A percentile compares a stretch with the other conserved stretches of the same genome.
Conservation (phyloP, 495 filamentous ascomycete species). For the Mycothermus thermophilus region DNA sequence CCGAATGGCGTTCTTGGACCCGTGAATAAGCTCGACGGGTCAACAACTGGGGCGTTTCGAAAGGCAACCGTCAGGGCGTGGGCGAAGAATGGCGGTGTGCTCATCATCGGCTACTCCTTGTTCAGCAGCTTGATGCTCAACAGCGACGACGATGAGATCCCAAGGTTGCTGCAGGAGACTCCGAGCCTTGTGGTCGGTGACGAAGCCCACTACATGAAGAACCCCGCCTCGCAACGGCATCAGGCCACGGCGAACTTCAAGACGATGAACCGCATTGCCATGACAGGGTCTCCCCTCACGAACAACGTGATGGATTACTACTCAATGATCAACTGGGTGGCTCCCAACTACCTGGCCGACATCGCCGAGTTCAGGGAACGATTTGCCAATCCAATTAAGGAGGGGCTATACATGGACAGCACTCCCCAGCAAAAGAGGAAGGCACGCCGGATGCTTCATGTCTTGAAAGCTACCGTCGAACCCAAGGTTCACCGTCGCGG, state of each 20-base stretch:
- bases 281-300: conserved; percentile 76
- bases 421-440: conserved; percentile 34
- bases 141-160: conserved; percentile 15
- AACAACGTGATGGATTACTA: conserved; percentile 78
- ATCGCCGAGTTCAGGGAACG: conserved; percentile 47
- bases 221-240: conserved; percentile 37
- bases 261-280: conserved; percentile 62
- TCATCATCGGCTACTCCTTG: conserved; percentile 60
- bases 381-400: conserved; percentile 59
- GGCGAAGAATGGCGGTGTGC: conserved; percentile 52
- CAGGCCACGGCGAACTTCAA: conserved; percentile 40
- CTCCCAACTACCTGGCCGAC: conserved; percentile 61
- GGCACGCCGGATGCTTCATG: conserved; percentile 50
- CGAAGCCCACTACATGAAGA: conserved; percentile 76
- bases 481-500: conserved; percentile 72
- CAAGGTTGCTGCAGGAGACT: conserved; percentile 36
- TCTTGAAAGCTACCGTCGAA: conserved; percentile 55
- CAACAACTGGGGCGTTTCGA: conserved; percentile 21
- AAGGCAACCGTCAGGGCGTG: conserved; percentile 38
- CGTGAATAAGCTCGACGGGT: conserved; percentile 35
- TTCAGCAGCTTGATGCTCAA: conserved; percentile 32
- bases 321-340: conserved; percentile 77
- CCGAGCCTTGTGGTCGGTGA: conserved; percentile 75
- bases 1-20: conserved; percentile 39
- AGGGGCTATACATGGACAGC: conserved; percentile 56